Evolutionary conservation across 73 alveolate genomes (phyloP).

Genomic region (Strombidium stylifer): DNA sequence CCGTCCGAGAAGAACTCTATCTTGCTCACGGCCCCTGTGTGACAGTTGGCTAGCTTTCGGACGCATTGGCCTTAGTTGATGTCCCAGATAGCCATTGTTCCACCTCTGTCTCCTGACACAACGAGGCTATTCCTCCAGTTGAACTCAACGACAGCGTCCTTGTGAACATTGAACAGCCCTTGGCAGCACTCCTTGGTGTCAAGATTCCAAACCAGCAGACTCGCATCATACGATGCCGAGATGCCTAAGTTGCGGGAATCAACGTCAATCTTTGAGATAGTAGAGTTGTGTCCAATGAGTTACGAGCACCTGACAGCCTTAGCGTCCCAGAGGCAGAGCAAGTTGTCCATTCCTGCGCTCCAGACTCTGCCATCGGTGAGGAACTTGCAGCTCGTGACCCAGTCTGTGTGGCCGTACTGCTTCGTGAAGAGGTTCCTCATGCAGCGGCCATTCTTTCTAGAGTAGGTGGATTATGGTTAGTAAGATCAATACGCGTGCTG

Average conservation of each 20-base stretch:
- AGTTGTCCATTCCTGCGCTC: conserved; percentile 97
- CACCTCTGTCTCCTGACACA: conserved; percentile 93
- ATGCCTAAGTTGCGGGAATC: conserved; percentile 72
- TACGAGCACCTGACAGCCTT: conserved; percentile 87
- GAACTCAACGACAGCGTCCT: conserved; percentile 92
- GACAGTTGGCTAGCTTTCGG: conserved; percentile 54
- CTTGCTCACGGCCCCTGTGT: conserved; percentile 91
- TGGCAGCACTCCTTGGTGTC: conserved; percentile 56
- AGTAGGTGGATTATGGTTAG: neutral
- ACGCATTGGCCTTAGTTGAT: conserved; percentile 80
- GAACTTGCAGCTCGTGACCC: conserved; percentile 94
- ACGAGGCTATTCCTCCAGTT: conserved; percentile 91
- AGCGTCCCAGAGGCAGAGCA: conserved; percentile 94
- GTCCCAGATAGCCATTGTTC: conserved; percentile 93
- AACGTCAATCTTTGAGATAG: conserved; percentile 74
- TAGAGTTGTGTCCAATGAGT: conserved; percentile 76
- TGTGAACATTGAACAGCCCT: conserved; percentile 86
- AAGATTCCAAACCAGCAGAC: conserved; percentile 84
- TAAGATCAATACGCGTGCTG: too few relatives aligned
- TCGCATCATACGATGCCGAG: conserved; percentile 82
- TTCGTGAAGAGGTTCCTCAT: conserved; percentile 81
- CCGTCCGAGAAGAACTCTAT: conserved; percentile 90
- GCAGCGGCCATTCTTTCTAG: conserved; percentile 55
- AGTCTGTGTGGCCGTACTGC: conserved; percentile 95
- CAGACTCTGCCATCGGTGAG: conserved; percentile 83